A percentile compares a stretch with the other conserved stretches of the same genome.
Evolutionary conservation across 1,284 basidiomycete species (phyloP).

Genomic region (Ceratobasidium sp.): DNA sequence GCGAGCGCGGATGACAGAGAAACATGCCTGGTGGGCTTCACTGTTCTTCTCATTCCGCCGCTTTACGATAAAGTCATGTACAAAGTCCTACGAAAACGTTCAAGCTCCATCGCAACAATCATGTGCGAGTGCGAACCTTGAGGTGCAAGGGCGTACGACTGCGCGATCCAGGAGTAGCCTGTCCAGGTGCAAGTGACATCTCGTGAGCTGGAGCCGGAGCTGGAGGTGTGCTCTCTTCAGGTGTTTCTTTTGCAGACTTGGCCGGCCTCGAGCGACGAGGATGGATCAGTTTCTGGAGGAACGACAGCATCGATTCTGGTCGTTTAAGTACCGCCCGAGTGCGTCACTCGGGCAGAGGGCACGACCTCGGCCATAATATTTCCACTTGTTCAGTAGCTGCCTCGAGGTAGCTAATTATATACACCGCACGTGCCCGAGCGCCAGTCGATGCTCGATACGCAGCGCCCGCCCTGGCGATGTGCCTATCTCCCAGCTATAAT

Average conservation of each 20-base stretch:
- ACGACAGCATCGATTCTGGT: slow-evolving; percentile 7
- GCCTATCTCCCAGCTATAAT: neutral
- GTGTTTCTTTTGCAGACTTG: neutral
- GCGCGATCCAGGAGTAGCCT: neutral
- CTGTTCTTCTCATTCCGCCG: slow-evolving; percentile 79
- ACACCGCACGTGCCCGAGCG: neutral
- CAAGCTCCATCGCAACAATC: neutral
- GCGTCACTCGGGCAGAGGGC: slow-evolving; percentile 19
- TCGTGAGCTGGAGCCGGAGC: neutral
- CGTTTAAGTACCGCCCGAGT: neutral
- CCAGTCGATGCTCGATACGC: slow-evolving; percentile 5
- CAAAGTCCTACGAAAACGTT: slow-evolving; percentile 47
- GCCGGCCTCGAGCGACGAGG: slow-evolving; percentile 13
- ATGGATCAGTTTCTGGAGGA: slow-evolving; percentile 34
- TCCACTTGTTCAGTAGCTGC: neutral
- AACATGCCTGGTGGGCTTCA: slow-evolving; percentile 80
- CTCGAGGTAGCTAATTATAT: slow-evolving; percentile 21
- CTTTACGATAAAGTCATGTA: slow-evolving; percentile 55
- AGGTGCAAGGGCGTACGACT: slow-evolving; percentile 31
- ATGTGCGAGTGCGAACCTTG: slow-evolving; percentile 6
- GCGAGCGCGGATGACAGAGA: slow-evolving; percentile 23
- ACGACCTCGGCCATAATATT: neutral
- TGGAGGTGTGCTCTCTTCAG: neutral
- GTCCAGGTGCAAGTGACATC: no score
- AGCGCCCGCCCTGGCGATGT: neutral